Base-by-base conservation (phyloP, 768 basidiomycete genomes). In the Amanita pseudoporphyria region DNA sequence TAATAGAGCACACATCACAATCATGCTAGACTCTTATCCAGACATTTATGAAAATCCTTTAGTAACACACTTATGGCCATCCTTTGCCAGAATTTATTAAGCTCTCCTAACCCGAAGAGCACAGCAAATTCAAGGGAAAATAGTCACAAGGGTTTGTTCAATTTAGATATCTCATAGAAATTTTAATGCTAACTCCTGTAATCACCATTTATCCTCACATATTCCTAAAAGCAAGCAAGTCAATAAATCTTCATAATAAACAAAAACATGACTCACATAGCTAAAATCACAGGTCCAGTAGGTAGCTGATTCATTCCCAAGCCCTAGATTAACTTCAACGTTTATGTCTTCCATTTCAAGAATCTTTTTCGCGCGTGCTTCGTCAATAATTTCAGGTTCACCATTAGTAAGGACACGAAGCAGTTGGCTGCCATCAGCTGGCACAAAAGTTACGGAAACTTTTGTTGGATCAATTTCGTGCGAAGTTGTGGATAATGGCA, bases 251-350 rank as follows among this genome's bases (percentile, higher is more conserved):
- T 18, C 54, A 49, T 14, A 10, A 18, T 0, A 0, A 22, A n/a
- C n/a, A 36, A 35, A 39, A 35, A 43, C 9, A 33, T 39, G 7
- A 79, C 89, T 71, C 66, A 93, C 93, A 75, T 97, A 95, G 63
- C 91, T 94, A 63, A 97, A 90, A 71, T 97, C 94, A 60, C 94
- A 98, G 1, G 94, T 98, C 88, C 89, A 99, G 63, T 96, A 97
- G 55, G 72, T 78, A 16, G 93, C 93, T 52, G 74, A 78, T 53
- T 82, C 85, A 10, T 71, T 71, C 1, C 68, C 64, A 49, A 84
- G 69, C 6, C 88, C 88, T 2, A 98, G 71, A 59, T 95, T 85
- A 33, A 98, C 81, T 32, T 72, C 63, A 38, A 99, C 77, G 55
- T 89, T 86, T 54, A 98, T 77, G 54, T 97, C 93, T 51, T 94